Conservation (phyloP, 306 rosid genomes). For the Glycine latifolia region DNA sequence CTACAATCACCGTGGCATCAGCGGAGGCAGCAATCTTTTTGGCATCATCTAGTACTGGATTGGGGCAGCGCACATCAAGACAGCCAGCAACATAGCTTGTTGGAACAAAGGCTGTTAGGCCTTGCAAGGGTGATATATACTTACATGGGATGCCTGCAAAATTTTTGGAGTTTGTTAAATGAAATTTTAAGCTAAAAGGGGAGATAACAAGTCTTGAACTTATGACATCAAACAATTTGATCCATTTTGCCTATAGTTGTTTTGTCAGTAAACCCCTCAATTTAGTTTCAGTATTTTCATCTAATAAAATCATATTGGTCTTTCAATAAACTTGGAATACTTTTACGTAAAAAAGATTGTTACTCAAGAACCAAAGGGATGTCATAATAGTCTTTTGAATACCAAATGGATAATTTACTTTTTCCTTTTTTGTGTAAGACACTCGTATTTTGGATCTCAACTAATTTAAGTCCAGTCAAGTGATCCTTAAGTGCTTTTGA, state of each 20-base stretch:
- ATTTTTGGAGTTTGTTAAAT: neutral
- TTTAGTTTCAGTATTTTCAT: neutral
- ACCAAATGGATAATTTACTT: neutral
- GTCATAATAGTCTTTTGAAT: neutral
- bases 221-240: constrained; percentile 1
- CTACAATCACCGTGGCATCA: constrained; percentile 81
- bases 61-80: constrained; percentile 74
- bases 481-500: no score
- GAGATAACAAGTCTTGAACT: constrained; percentile 4
- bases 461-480: neutral
- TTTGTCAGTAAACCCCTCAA: neutral
- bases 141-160: constrained; percentile 86
- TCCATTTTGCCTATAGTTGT: neutral
- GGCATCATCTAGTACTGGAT: constrained; percentile 70
- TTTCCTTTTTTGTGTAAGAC: neutral
- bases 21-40: constrained; percentile 77
- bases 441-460: neutral
- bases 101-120: constrained; percentile 71
- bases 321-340: neutral
- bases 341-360: neutral
- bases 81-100: constrained; percentile 76
- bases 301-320: no score
- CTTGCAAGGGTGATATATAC: constrained; percentile 89
- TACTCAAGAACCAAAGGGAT: neutral
- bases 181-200: constrained; percentile 16